Evolutionary conservation across 1,284 basidiomycete genomes (phyloP).

Genomic region (Bjerkandera adusta): DNA sequence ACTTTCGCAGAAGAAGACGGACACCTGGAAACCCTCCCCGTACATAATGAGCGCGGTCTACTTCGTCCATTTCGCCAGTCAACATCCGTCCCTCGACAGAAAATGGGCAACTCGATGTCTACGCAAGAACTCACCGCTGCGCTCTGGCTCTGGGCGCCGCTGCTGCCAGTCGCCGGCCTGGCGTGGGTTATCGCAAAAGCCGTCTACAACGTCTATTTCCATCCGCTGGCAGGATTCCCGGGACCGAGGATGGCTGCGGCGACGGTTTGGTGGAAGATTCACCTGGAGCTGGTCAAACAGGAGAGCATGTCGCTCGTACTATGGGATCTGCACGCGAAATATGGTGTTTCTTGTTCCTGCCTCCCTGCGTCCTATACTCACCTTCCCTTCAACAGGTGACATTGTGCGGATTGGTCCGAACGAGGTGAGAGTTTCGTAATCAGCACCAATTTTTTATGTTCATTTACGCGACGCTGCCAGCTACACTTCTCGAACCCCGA

Average conservation of each 20-base stretch:
- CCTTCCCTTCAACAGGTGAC: slow-evolving; percentile 15
- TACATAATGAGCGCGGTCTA: too few species aligned
- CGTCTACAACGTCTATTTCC: slow-evolving; percentile 22
- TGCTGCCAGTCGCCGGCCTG: not conserved
- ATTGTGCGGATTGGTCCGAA: slow-evolving; percentile 24
- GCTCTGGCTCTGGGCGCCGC: too few species aligned
- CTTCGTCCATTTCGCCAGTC: too few species aligned
- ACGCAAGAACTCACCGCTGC: not conserved
- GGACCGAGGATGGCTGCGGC: slow-evolving; percentile 23
- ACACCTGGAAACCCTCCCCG: too few species aligned
- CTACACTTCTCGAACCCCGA: slow-evolving; percentile 31
- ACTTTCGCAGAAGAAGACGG: too few species aligned
- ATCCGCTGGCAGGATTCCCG: slow-evolving; percentile 25
- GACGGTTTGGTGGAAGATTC: slow-evolving; percentile 19
- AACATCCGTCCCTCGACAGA: too few species aligned
- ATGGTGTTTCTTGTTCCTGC: slow-evolving; percentile 17
- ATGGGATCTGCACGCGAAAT: slow-evolving; percentile 17
- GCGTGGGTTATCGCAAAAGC: slow-evolving; percentile 7
- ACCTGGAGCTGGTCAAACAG: slow-evolving; percentile 17
- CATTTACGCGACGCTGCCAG: slow-evolving; percentile 13
- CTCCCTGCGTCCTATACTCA: not conserved
- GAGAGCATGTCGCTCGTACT: slow-evolving; percentile 16
- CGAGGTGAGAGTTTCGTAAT: slow-evolving; percentile 14
- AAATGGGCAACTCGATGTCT: too few species aligned
- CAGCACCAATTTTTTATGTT: not conserved